These are phyloP conservation scores for Arachis hypogaea DNA, from an alignment of 306 rosid genomes.

Conservation along the genomic window DNA sequence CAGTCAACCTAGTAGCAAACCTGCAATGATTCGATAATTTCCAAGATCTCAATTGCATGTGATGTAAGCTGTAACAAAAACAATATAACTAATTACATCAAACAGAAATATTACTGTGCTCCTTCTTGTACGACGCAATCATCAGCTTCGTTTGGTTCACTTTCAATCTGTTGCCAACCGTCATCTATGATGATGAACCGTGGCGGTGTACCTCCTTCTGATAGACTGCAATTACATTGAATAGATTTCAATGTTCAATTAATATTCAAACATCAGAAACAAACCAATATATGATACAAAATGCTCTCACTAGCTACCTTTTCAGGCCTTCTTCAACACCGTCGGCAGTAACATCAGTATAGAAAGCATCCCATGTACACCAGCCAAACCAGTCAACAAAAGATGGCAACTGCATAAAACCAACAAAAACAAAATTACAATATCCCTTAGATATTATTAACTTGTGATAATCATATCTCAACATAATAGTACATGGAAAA, in stretches of 20 bases:
- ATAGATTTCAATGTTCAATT: constrained; percentile 38
- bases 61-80: constrained; percentile 9
- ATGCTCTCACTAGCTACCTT: constrained; percentile 55
- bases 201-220: constrained; percentile 88
- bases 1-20: constrained; percentile 87
- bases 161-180: constrained; percentile 99
- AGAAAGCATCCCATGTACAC: constrained; percentile 99
- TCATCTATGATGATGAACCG: constrained; percentile 90
- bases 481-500: constrained; percentile 6
- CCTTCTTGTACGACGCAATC: constrained; percentile 81
- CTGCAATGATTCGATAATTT: constrained; percentile 47
- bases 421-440: constrained; percentile 40
- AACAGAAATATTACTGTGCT: constrained; percentile 75
- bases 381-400: constrained; percentile 95
- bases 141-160: constrained; percentile 56
- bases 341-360: constrained; percentile 95
- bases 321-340: constrained; percentile 86
- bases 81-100: not conserved
- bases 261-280: not conserved
- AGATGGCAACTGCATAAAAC: constrained; percentile 70
- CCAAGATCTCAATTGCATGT: constrained; percentile 30
- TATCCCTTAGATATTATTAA: constrained; percentile 16
- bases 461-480: constrained; percentile 5
- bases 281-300: not conserved
- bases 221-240: constrained; percentile 60